Conservation (phyloP, 2,329 filamentous ascomycete species). For the Pochonia chlamydosporia region DNA sequence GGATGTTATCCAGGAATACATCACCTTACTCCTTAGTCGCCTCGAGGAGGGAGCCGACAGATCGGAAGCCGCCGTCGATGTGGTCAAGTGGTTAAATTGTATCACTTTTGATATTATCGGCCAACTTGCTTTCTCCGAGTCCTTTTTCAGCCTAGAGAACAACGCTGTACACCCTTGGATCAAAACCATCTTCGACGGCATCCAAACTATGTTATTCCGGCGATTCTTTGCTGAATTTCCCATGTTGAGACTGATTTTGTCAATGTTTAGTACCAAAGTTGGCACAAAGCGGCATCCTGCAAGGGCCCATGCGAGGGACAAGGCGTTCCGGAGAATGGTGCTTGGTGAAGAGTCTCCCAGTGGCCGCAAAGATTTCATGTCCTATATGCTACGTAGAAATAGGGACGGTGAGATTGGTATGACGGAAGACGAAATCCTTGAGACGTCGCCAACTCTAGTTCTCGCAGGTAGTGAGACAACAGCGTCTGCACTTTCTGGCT, state of each 20-base stretch:
- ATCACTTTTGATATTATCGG: constrained; percentile 36
- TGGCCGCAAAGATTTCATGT: constrained; percentile 16
- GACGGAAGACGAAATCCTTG: constrained; percentile 26
- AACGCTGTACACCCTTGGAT: constrained; percentile 22
- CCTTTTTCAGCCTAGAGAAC: constrained; percentile 29
- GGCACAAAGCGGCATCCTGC: neutral
- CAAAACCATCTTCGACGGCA: constrained; percentile 12
- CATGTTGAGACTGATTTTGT: neutral
- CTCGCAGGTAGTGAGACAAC: constrained; percentile 29
- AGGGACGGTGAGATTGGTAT: constrained; percentile 24
- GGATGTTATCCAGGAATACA: constrained; percentile 17
- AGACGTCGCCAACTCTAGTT: constrained; percentile 16
- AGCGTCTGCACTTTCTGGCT: constrained; percentile 22
- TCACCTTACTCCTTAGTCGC: constrained; percentile 18
- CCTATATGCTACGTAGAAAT: constrained; percentile 24
- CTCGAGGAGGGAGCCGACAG: constrained; percentile 11
- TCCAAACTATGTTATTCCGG: constrained; percentile 7
- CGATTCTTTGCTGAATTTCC: constrained; percentile 12
- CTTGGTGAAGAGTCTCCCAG: constrained; percentile 15
- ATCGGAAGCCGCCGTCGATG: constrained; percentile 13
- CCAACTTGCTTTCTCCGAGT: constrained; percentile 36
- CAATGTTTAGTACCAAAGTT: neutral
- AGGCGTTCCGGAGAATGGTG: constrained; percentile 14
- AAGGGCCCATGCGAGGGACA: constrained; percentile 17
- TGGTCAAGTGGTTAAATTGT: constrained; percentile 30